phyloP scores from a whole-genome alignment of 331 rosid genomes.

The Malus hybrid region DNA sequence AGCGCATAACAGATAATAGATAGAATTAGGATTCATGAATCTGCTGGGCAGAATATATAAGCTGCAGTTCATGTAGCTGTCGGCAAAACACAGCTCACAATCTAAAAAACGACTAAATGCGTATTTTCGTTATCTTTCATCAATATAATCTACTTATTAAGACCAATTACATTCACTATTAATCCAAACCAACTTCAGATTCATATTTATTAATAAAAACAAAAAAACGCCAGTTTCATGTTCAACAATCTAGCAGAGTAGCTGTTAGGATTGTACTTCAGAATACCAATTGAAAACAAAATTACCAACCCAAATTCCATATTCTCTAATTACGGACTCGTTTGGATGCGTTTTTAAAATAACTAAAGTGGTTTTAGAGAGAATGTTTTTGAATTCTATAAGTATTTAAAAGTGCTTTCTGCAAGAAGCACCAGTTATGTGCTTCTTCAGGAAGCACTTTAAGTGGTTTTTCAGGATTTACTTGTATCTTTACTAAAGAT shows the following conservation, averaged over 20 bases:
- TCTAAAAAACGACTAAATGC: not conserved
- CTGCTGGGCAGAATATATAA: too few species aligned
- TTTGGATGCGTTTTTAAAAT: too few species aligned
- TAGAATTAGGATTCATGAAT: not conserved
- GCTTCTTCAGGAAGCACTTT: too few species aligned
- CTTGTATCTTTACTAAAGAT: too few species aligned
- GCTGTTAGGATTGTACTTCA: not conserved
- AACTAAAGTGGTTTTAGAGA: too few species aligned
- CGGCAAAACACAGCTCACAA: not conserved
- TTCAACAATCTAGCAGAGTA: not conserved
- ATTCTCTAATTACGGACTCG: not conserved
- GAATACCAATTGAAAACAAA: not conserved
- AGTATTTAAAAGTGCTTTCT: too few species aligned
- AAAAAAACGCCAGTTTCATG: not conserved
- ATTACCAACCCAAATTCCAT: not conserved
- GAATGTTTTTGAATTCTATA: too few species aligned
- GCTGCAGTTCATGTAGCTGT: not conserved
- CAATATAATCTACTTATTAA: not conserved
- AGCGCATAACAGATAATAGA: not conserved
- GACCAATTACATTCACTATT: not conserved
- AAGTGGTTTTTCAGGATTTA: too few species aligned
- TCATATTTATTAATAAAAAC: not conserved
- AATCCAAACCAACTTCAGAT: not conserved
- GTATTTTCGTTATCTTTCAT: not conserved
- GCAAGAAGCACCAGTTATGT: too few species aligned